Conservation (phyloP, 805 yeast genomes). For the Scheffersomyces amazonensis region DNA sequence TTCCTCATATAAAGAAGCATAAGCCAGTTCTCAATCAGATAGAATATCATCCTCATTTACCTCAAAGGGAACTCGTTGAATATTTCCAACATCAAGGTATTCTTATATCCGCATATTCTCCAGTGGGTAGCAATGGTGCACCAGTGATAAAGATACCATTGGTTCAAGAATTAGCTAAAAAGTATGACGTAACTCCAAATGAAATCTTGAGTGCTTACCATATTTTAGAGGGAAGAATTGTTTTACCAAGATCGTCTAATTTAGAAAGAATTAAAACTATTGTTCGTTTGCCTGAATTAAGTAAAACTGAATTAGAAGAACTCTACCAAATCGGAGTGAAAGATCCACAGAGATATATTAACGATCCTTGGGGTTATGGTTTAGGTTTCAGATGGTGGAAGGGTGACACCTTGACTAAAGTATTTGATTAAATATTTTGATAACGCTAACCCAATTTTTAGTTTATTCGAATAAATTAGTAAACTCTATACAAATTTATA, state of each 20-base stretch:
- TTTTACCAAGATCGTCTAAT: slow-evolving; percentile 70
- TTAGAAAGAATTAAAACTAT: slow-evolving; percentile 53
- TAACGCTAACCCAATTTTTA: background rate
- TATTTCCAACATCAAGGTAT: slow-evolving; percentile 36
- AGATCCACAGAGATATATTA: slow-evolving; percentile 28
- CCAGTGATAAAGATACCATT: slow-evolving; percentile 54
- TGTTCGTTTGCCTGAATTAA: slow-evolving; percentile 30
- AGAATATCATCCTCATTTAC: slow-evolving; percentile 35
- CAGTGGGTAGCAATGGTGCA: slow-evolving; percentile 65
- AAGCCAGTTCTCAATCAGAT: slow-evolving; percentile 33
- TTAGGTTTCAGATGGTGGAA: slow-evolving; percentile 36
- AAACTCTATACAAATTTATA: background rate
- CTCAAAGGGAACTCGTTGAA: slow-evolving; percentile 38
- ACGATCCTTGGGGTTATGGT: slow-evolving; percentile 36
- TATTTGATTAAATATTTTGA: slow-evolving; percentile 21
- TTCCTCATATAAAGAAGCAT: slow-evolving; percentile 18
- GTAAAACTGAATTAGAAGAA: slow-evolving; percentile 30
- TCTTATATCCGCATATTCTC: slow-evolving; percentile 54
- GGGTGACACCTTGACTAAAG: slow-evolving; percentile 25
- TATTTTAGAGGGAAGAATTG: slow-evolving; percentile 57
- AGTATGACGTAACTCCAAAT: slow-evolving; percentile 50
- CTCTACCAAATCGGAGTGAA: slow-evolving; percentile 36
- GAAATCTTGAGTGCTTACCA: slow-evolving; percentile 63
- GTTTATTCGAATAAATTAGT: background rate
- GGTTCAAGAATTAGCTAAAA: slow-evolving; percentile 52